Evolutionary conservation across 257 asterid species (phyloP).

Genomic region (Jacaranda mimosifolia): DNA sequence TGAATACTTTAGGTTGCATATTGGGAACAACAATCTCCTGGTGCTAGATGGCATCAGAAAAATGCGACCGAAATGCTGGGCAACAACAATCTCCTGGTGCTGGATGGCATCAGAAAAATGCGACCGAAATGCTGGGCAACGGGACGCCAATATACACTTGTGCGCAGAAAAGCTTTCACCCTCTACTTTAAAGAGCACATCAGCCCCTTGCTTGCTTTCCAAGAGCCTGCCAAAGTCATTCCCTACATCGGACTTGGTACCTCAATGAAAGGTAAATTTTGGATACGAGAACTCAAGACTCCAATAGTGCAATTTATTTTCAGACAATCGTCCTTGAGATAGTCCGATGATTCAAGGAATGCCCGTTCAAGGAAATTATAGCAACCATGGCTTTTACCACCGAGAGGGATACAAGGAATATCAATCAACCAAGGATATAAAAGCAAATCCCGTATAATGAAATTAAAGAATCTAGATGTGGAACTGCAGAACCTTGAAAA

Average conservation of each 20-base stretch:
- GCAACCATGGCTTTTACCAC: too few species aligned
- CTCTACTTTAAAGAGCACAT: background rate
- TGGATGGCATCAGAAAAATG: background rate
- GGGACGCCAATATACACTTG: background rate
- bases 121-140: background rate
- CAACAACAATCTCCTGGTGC: too few species aligned
- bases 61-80: background rate
- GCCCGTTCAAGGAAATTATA: too few species aligned
- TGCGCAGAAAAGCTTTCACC: background rate
- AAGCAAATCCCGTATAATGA: too few species aligned
- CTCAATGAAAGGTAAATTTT: background rate
- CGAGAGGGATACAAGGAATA: too few species aligned
- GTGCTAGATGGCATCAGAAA: background rate
- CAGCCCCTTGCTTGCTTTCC: background rate
- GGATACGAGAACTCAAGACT: background rate
- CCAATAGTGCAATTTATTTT: background rate
- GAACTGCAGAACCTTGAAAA: background rate
- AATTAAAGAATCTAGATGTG: background rate
- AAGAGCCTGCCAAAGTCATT: background rate
- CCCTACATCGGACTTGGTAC: background rate
- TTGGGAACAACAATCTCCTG: background rate
- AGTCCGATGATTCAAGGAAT: background rate
- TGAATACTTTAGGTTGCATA: slow-evolving; percentile 7
- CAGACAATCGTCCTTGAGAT: background rate
- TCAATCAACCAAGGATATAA: too few species aligned